Evolutionary conservation across 371 early-diverging fungal genomes (phyloP).

Genomic region (Fennellomyces sp.): DNA sequence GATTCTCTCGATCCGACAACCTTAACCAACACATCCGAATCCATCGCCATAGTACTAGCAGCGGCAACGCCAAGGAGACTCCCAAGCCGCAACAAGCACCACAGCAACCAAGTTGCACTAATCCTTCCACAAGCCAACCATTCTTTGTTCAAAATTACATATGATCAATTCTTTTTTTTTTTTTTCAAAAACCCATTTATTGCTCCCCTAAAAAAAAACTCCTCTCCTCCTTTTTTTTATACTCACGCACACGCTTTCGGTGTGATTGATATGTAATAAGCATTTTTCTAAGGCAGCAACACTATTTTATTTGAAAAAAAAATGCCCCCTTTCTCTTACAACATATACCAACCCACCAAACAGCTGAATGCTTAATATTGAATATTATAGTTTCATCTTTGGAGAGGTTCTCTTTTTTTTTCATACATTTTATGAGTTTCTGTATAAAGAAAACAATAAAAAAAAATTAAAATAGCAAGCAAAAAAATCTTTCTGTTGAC

Average conservation of each 20-base stretch:
- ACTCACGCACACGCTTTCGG: not conserved
- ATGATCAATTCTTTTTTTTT: conserved; percentile 5
- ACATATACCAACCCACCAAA: not conserved
- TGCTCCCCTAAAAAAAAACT: not conserved
- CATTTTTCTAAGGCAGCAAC: conserved; percentile 1
- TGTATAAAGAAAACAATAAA: not conserved
- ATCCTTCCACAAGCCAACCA: conserved; percentile 7
- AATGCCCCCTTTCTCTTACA: not conserved
- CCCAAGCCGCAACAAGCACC: conserved; percentile 6
- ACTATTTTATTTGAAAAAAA: not conserved
- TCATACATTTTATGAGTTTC: not conserved
- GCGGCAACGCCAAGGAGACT: conserved; percentile 11
- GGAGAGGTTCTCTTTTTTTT: not conserved
- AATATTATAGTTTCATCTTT: not conserved
- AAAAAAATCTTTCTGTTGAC: not conserved
- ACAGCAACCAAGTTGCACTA: conserved; percentile 10
- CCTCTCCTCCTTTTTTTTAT: conserved; percentile 6
- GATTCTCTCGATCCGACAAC: conserved; percentile 86
- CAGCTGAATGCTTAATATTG: conserved; percentile 1
- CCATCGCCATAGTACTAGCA: conserved; percentile 51
- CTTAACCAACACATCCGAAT: conserved; percentile 74
- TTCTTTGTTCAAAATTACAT: conserved; percentile 38
- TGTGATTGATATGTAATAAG: conserved; percentile 4
- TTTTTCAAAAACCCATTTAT: not conserved
- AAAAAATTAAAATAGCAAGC: not conserved